phyloP scores from a whole-genome alignment of 371 early-diverging fungal genomes.

The Apophysomyces sp. region DNA sequence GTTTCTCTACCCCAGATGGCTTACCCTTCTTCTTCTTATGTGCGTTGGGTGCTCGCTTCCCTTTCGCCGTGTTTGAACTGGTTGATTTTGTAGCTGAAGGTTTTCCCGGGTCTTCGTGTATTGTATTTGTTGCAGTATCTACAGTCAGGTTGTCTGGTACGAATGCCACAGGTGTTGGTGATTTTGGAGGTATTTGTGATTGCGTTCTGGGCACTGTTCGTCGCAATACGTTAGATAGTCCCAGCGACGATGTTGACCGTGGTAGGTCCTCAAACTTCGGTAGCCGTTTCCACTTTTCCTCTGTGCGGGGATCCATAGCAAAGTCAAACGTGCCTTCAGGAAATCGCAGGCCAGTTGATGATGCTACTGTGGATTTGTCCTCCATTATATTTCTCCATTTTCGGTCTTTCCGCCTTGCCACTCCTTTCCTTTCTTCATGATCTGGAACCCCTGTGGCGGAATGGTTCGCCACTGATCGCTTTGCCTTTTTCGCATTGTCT shows the following conservation, averaged over 20 bases:
- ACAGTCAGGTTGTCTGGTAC: background rate
- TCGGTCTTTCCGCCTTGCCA: constrained; percentile 9
- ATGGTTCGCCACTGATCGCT: constrained; percentile 4
- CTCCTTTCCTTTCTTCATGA: constrained; percentile 5
- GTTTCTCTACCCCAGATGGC: background rate
- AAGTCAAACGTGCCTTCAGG: constrained; percentile 17
- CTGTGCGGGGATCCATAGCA: constrained; percentile 9
- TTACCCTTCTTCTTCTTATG: constrained; percentile 1
- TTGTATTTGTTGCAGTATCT: background rate
- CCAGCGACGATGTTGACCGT: constrained; percentile 5
- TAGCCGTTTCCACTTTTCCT: constrained; percentile 8
- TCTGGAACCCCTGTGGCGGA: background rate
- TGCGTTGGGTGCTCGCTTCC: background rate
- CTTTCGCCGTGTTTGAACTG: background rate
- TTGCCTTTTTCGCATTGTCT: constrained; percentile 21
- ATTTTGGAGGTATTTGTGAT: background rate
- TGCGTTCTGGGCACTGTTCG: constrained; percentile 2
- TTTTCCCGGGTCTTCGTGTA: background rate
- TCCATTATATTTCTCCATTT: constrained; percentile 9
- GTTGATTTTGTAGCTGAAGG: background rate
- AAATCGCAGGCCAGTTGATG: background rate
- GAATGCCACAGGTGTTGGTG: background rate
- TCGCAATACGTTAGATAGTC: constrained; percentile 12
- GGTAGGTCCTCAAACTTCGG: constrained; percentile 16
- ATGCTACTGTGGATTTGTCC: background rate